Base-by-base conservation (phyloP, 2,329 filamentous ascomycete species). In the Rutstroemia sp. region DNA sequence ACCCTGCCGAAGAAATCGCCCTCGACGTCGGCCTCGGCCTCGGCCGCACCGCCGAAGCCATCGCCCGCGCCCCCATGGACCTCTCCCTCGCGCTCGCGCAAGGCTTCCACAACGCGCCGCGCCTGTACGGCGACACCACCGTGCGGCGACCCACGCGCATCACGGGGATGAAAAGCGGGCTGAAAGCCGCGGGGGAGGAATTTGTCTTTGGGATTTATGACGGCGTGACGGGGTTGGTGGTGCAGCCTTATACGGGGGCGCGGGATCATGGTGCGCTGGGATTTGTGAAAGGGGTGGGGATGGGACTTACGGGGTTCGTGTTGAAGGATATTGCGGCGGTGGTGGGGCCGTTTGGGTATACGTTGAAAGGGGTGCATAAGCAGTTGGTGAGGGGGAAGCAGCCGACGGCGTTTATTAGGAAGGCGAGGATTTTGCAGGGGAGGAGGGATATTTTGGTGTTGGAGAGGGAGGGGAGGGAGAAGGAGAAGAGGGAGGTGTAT, bases 21-120 rank as follows among this genome's bases (percentile, higher is more conserved):
- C 58, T 61, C 27, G 61, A 69, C 34, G 57, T 69, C 7, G 65
- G 63, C 2, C 57, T 59, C 16, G 66, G 66, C 5, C 41, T 70
- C 27, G 66, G 65, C 2, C 58, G 66, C 50, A 64, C 66, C 18
- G 65, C 63, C 1, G 64, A 63, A 49, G 58, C 63, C 4, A 59
- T 69, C 30, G 62, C 63, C 30, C 59, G 62, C 59, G 79, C 81
- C 0, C 85, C 85, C 0, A 79, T 86, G 61, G 78, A 85, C 62
- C 68, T 87, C 2, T 76, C 79, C 42, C 53, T 56, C 10, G 53
- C 82, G 0, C 67, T 88, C 2, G 82, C 82, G 1, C 83, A 87
- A 65, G 85, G 85, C 1, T 87, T 88, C 61, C 85, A 88, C 67
- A 88, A 88, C 61, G 83, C 83, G 0, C 85, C 85, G 1, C 78